Evolutionary conservation across 164 flowering plant genomes (phyloP).

Genomic region (Umbellularia californica): DNA sequence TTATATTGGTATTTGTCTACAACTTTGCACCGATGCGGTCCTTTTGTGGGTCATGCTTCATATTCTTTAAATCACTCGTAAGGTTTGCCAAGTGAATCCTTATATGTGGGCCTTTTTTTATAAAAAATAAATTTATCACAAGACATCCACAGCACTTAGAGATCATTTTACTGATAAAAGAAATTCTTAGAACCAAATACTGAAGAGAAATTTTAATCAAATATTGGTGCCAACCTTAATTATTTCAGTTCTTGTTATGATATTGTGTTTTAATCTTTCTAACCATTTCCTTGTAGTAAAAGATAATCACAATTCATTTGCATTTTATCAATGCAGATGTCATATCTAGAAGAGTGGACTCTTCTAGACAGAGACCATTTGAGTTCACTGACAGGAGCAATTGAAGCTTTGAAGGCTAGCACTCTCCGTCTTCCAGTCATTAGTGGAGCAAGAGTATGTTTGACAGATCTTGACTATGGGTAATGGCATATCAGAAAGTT

Average conservation of each 20-base stretch:
- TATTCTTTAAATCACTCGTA: too few relatives aligned
- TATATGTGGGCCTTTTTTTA: too few relatives aligned
- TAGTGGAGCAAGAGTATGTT: constrained; percentile 71
- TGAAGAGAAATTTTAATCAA: background rate
- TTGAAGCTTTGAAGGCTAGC: constrained; percentile 89
- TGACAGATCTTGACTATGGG: background rate
- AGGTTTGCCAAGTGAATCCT: too few relatives aligned
- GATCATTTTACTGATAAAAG: too few relatives aligned
- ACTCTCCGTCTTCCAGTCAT: constrained; percentile 92
- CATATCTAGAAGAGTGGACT: constrained; percentile 81
- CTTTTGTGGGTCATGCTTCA: too few relatives aligned
- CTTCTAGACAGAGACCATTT: constrained; percentile 69
- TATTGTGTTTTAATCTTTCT: background rate
- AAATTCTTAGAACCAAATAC: background rate
- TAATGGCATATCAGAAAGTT: background rate
- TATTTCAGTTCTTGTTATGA: background rate
- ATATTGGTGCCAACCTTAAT: background rate
- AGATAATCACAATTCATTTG: background rate
- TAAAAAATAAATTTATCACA: too few relatives aligned
- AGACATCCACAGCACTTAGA: too few relatives aligned
- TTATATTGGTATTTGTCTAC: too few relatives aligned
- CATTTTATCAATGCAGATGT: constrained; percentile 38
- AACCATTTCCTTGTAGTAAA: background rate
- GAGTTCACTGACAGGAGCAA: constrained; percentile 70
- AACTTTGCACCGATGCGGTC: too few relatives aligned